Base-by-base conservation (phyloP, 371 early-diverging fungal genomes). In the Mucor plumbeus region DNA sequence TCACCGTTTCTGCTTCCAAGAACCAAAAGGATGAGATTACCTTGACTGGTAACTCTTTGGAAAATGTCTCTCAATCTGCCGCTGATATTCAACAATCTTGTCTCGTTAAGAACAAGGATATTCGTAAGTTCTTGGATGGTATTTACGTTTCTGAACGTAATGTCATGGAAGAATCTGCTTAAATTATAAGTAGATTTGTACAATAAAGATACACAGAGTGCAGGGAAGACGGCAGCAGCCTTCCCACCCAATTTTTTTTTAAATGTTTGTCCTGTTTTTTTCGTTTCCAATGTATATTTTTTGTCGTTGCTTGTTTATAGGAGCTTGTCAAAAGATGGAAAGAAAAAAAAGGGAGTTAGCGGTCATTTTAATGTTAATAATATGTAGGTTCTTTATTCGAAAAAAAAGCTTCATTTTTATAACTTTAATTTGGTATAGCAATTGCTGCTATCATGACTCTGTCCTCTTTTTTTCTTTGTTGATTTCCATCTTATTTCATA, bases 71-170 rank as follows among this genome's bases (percentile, higher is more conserved):
- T 64, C 99, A 99, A 89, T 94, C 95, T 67, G 91, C 95, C 71
- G 95, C 93, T 66, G 85, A 86, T 72, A 92, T 96, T 70, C 88
- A 91, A 69, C 92, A 93, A 73, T 81, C 88, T 70, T 87, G 88
- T 78, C 77, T 85, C 59, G 92, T 92, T 70, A 92, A 91, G 87
- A 92, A 92, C 83, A 91, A 92, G 87, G 96, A 96, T 96, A 96
- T 97, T 85, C 95, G 99, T 89, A 97, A 99, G 88, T 99, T 99
- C 94, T 89, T 99, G 84, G 99, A 99, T 85, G 99, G 98, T 91
- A 93, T 98, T 92, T 98, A 97, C 91, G 95, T 98, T 69, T 96
- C 97, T 64, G 94, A 95, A 84, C 84, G 84, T 67, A 80, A 78
- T 36, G 79, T 80, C 61, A 11, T 54, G 31, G 34, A 21, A 10